These are phyloP conservation scores for Styphnolobium japonicum DNA, from an alignment of 306 rosid genomes.

Conservation along the genomic window DNA sequence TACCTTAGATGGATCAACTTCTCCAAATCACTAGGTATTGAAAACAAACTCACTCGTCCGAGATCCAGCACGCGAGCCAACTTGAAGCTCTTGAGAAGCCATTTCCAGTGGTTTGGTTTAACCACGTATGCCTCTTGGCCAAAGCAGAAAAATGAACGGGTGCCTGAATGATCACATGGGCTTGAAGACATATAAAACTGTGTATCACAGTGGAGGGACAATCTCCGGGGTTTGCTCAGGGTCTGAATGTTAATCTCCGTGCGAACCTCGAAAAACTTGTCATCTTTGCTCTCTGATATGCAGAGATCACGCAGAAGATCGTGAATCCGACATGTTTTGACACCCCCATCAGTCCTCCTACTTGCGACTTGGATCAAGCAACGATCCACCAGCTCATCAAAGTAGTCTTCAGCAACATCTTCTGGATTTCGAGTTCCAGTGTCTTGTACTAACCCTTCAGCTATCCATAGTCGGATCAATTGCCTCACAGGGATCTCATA, in stretches of 20 bases:
- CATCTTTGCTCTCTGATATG: neutral
- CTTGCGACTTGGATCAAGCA: neutral
- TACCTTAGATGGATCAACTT: no score
- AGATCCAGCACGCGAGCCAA: neutral
- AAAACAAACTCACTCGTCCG: neutral
- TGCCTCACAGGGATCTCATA: neutral
- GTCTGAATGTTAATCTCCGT: neutral
- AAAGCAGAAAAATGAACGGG: neutral
- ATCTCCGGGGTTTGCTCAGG: neutral
- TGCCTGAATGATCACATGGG: neutral
- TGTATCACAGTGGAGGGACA: neutral
- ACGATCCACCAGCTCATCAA: slow-evolving; percentile 2
- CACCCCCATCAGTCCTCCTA: slow-evolving; percentile 13
- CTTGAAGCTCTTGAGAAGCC: neutral
- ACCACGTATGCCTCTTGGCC: neutral
- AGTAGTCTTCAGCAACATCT: neutral
- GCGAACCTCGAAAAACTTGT: neutral
- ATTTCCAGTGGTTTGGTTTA: neutral
- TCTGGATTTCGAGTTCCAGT: neutral
- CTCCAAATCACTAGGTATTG: no score
- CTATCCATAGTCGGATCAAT: no score
- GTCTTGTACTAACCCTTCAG: neutral
- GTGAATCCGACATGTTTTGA: slow-evolving; percentile 5
- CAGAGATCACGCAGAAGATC: neutral
- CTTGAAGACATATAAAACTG: neutral